phyloP scores from a whole-genome alignment of 2,329 filamentous ascomycete species.

The Purpureocillium takamizusanense region DNA sequence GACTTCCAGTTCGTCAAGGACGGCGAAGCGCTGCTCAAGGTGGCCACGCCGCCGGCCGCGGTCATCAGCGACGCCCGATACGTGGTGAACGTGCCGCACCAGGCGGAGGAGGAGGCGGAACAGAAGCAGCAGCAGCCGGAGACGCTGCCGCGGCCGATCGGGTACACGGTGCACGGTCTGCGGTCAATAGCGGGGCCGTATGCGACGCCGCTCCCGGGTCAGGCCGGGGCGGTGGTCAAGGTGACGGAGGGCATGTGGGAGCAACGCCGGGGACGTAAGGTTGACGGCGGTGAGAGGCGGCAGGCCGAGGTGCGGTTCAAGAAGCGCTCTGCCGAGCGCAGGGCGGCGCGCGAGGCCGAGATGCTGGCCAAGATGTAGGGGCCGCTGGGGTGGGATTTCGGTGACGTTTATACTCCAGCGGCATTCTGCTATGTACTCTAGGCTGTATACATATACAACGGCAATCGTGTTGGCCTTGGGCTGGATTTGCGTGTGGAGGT shows the following conservation, averaged over 20 bases:
- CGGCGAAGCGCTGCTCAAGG: constrained; percentile 41
- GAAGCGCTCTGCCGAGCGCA: constrained; percentile 69
- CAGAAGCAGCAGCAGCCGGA: neutral
- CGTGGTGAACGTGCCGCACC: constrained; percentile 46
- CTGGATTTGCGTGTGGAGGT: neutral
- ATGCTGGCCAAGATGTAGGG: constrained; percentile 20
- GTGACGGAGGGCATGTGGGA: constrained; percentile 91
- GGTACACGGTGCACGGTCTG: constrained; percentile 58
- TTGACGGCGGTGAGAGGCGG: constrained; percentile 92
- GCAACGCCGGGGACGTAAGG: constrained; percentile 74
- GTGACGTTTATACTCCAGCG: neutral
- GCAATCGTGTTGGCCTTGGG: too few species aligned
- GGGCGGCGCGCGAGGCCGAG: constrained; percentile 49
- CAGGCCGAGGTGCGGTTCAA: constrained; percentile 80
- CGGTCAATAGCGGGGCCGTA: constrained; percentile 68
- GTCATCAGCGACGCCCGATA: constrained; percentile 36
- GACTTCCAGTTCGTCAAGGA: constrained; percentile 65
- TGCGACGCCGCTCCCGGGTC: constrained; percentile 58
- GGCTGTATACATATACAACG: neutral
- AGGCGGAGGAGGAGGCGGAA: constrained; percentile 20
- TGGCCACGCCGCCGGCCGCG: constrained; percentile 30
- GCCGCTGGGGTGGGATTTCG: constrained; percentile 12
- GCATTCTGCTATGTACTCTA: constrained; percentile 1
- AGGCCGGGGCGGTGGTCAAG: constrained; percentile 55
- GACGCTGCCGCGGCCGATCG: constrained; percentile 20